phyloP scores from a whole-genome alignment of 1,284 basidiomycete genomes.

The Ustilago trichophora region DNA sequence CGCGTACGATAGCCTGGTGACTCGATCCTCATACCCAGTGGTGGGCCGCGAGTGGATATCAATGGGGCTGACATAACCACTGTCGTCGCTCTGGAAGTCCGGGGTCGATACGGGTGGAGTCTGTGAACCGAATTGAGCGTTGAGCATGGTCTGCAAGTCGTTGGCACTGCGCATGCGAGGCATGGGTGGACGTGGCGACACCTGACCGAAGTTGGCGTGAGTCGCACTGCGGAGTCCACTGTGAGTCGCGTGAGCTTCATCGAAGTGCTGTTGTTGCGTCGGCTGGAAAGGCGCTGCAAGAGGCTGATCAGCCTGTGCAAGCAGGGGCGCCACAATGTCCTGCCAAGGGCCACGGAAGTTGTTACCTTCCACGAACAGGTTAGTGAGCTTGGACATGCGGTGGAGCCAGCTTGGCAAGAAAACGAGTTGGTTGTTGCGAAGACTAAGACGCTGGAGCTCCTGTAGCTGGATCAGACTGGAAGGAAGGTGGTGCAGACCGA shows the following conservation, averaged over 20 bases:
- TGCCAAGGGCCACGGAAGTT: slow-evolving; percentile 91
- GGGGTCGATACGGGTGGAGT: slow-evolving; percentile 15
- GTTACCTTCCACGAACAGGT: slow-evolving; percentile 88
- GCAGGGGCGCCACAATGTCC: slow-evolving; percentile 73
- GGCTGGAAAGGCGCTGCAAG: slow-evolving; percentile 1
- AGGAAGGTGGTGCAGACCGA: slow-evolving; percentile 78
- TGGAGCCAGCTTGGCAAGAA: slow-evolving; percentile 94
- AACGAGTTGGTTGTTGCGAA: slow-evolving; percentile 86
- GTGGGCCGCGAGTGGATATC: slow-evolving; percentile 8
- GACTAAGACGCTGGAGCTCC: slow-evolving; percentile 83
- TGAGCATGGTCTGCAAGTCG: slow-evolving; percentile 27
- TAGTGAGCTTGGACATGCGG: slow-evolving; percentile 81
- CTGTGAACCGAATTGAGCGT: slow-evolving; percentile 3
- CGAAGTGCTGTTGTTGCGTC: not conserved
- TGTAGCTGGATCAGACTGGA: slow-evolving; percentile 68
- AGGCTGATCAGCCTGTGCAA: slow-evolving; percentile 1
- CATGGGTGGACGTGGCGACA: slow-evolving; percentile 15
- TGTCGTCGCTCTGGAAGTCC: slow-evolving; percentile 19
- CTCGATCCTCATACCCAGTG: slow-evolving; percentile 15
- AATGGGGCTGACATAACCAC: slow-evolving; percentile 17
- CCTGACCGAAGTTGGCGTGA: not conserved
- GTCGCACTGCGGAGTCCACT: slow-evolving; percentile 5
- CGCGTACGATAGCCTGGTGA: not conserved
- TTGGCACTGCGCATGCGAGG: slow-evolving; percentile 40
- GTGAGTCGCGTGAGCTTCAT: not conserved